Conservation (phyloP, 768 basidiomycete genomes). For the Leccinellum rugosiceps region DNA sequence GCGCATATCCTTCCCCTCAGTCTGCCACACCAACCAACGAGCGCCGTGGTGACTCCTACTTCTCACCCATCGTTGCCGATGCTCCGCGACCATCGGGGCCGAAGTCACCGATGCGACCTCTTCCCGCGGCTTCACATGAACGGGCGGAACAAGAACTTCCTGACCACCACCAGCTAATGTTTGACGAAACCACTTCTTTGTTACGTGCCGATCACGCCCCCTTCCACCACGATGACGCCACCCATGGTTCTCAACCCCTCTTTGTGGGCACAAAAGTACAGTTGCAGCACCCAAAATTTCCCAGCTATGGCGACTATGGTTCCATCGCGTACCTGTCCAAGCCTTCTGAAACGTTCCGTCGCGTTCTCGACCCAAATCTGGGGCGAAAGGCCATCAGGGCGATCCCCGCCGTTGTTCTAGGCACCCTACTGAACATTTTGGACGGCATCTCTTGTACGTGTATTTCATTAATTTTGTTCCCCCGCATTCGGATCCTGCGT, state of each 20-base stretch:
- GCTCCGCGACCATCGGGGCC: not conserved
- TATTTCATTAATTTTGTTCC: not conserved
- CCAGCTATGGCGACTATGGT: constrained; percentile 6
- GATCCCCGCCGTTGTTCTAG: constrained; percentile 83
- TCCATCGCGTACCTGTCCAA: constrained; percentile 5
- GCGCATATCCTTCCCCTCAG: constrained; percentile 8
- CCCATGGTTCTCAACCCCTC: not conserved
- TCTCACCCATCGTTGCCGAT: constrained; percentile 2
- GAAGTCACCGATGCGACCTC: not conserved
- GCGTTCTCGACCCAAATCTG: constrained; percentile 16
- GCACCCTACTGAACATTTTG: constrained; percentile 81
- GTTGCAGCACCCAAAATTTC: constrained; percentile 6
- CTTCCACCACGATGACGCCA: not conserved
- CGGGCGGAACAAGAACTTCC: not conserved
- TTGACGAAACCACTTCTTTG: constrained; percentile 21
- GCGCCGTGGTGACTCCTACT: not conserved
- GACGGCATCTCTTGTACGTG: constrained; percentile 89
- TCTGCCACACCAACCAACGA: constrained; percentile 24
- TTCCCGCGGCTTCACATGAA: not conserved
- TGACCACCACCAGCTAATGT: not conserved
- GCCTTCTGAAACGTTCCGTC: constrained; percentile 6
- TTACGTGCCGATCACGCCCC: constrained; percentile 13
- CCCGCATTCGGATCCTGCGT: constrained; percentile 1
- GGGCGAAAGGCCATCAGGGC: constrained; percentile 33
- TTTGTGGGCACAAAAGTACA: constrained; percentile 2